Base-by-base conservation (phyloP, 23 red algal species). In the Agarophyton chilense region DNA sequence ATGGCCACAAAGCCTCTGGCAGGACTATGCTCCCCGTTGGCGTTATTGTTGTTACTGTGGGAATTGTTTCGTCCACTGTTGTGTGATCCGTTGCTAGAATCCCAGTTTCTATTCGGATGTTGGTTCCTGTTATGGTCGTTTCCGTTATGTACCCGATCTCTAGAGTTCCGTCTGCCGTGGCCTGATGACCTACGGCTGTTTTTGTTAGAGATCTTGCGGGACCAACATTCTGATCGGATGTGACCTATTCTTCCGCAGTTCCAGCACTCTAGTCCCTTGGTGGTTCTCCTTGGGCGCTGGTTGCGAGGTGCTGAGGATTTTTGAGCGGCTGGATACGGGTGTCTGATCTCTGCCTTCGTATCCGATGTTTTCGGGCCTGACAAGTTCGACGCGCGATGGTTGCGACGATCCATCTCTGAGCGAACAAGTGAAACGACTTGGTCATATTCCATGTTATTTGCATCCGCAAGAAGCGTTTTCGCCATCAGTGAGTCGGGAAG, bases 391-490 rank as follows among this genome's bases (percentile, higher is more conserved):
- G n/a, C n/a, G n/a, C 22, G 56, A 61, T 29, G 56, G 21, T 26
- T 61, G 1, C 56, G 56, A 24, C 56, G 24, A 11, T 74, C 68
- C 19, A 74, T 74, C 28, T 74, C 68, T 1, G 24, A 74, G 24
- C 24, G 39, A 24, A 43, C 3, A 0, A 74, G 2, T 1, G 68
- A n/a, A 6, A 74, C 39, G 22, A 74, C 45, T 47, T 44, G 45
- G 33, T 74, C 68, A 24, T 74, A 74, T 1, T 74, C 68, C 68
- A 74, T 74, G 39, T 74, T 74, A 13, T 74, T 74, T 2, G 68
- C 68, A 2, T 43, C 68, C 8, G 68, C 68, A 1, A 74, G 17
- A 12, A 74, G 34, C 1, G 45, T 50, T 10, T 42, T 74, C 2
- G 45, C 39, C 41, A 44, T 50, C 17, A 74, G 28, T 8, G 68